These are phyloP conservation scores for Magnusiomyces paraingens DNA, from an alignment of 1,139 yeast genomes.

Conservation along the genomic window DNA sequence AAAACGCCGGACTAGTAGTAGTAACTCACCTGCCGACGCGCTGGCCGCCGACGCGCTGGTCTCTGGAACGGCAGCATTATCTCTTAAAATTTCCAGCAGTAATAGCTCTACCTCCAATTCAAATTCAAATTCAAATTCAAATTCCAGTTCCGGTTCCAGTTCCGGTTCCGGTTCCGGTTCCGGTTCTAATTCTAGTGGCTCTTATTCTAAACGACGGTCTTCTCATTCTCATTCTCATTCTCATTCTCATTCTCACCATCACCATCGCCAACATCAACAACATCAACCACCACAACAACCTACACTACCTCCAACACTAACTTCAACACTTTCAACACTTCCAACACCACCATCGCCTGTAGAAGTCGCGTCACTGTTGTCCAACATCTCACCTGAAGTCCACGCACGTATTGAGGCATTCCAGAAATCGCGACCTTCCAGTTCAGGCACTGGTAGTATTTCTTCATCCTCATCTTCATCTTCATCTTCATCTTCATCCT, in stretches of 20 bases:
- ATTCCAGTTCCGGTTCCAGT: neutral
- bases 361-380: constrained; percentile 15
- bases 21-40: no score
- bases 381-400: constrained; percentile 48
- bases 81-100: no score
- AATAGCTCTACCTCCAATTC: no score
- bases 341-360: constrained; percentile 16
- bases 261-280: neutral
- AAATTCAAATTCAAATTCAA: no score
- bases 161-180: neutral
- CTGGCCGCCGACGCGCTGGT: no score
- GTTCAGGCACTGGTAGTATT: constrained; percentile 8
- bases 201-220: neutral
- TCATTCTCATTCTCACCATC: neutral
- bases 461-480: constrained; percentile 1
- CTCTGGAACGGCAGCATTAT: no score
- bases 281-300: neutral
- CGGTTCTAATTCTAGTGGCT: neutral
- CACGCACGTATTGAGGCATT: constrained; percentile 73
- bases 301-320: neutral
- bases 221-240: neutral
- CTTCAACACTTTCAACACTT: neutral
- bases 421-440: constrained; percentile 34
- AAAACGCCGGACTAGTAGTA: no score
- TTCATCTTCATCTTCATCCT: no score